Percentiles rank a stretch among this genome's conserved stretches.
Conservation (phyloP, 176 grass and related monocot species). For the Dendrocalamus sinicus region DNA sequence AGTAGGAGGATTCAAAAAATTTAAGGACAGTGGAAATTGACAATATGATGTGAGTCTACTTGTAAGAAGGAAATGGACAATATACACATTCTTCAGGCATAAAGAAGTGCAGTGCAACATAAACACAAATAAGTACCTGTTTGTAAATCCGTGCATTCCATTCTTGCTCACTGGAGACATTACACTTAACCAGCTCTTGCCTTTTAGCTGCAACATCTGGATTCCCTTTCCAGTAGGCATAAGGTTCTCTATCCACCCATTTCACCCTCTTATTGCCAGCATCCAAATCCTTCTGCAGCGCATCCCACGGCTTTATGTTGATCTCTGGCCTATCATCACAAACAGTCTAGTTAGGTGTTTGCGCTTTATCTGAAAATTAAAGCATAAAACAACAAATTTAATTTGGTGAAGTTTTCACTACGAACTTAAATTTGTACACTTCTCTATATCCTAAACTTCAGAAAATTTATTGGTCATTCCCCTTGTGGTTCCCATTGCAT, state of each 20-base stretch:
- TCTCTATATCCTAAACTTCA: slow-evolving; percentile 5
- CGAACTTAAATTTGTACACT: slow-evolving; percentile 9
- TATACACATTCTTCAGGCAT: not conserved
- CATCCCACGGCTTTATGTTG: slow-evolving; percentile 80
- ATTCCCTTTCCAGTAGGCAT: slow-evolving; percentile 91
- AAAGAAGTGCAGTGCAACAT: slow-evolving; percentile 22
- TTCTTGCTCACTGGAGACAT: slow-evolving; percentile 59
- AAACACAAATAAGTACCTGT: slow-evolving; percentile 48
- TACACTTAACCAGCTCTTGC: slow-evolving; percentile 71
- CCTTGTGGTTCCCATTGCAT: not conserved
- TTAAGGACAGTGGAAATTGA: not conserved
- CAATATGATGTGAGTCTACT: slow-evolving; percentile 8
- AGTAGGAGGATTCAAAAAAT: slow-evolving; percentile 17
- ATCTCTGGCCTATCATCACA: slow-evolving; percentile 72
- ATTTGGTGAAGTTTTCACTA: not conserved
- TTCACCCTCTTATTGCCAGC: slow-evolving; percentile 55
- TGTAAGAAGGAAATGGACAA: slow-evolving; percentile 27
- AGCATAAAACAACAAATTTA: slow-evolving; percentile 17
- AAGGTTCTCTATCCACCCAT: slow-evolving; percentile 73
- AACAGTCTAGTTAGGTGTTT: slow-evolving; percentile 28
- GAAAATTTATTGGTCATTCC: not conserved
- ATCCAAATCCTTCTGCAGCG: slow-evolving; percentile 53
- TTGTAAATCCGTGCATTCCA: slow-evolving; percentile 79
- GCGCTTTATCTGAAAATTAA: slow-evolving; percentile 15
- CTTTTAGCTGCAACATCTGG: slow-evolving; percentile 61